Conservation (phyloP, 352 stramenopile species). For the Pythium sukuiense region DNA sequence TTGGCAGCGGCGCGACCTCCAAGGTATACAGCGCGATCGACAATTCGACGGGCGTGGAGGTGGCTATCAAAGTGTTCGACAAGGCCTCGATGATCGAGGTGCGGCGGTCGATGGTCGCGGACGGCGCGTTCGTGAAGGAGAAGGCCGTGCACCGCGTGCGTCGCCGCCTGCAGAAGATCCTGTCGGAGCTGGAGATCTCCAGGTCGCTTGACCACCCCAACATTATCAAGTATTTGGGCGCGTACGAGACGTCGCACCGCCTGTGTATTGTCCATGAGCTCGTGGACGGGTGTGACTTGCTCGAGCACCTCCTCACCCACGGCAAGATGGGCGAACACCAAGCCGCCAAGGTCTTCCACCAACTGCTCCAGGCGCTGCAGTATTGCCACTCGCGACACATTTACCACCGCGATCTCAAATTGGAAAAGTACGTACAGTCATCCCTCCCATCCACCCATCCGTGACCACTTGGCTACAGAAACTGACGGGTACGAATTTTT, state of each 20-base stretch:
- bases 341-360: constrained; percentile 54
- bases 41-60: constrained; percentile 38
- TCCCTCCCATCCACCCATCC: neutral
- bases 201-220: constrained; percentile 72
- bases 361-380: constrained; percentile 92
- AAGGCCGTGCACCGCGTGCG: constrained; percentile 73
- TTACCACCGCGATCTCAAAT: constrained; percentile 94
- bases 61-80: constrained; percentile 85
- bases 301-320: constrained; percentile 70
- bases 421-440: constrained; percentile 85
- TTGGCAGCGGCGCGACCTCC: constrained; percentile 72
- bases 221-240: constrained; percentile 74
- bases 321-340: constrained; percentile 71
- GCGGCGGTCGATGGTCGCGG: constrained; percentile 72
- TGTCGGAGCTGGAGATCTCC: constrained; percentile 84
- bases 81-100: constrained; percentile 81
- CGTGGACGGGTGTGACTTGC: constrained; percentile 66
- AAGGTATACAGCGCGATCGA: constrained; percentile 76
- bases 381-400: constrained; percentile 91
- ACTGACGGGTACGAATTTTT: neutral
- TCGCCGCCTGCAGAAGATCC: constrained; percentile 71
- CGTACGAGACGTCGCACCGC: constrained; percentile 78
- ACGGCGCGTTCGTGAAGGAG: constrained; percentile 55
- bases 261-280: constrained; percentile 82
- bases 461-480: neutral